Conservation (phyloP, 106 monocot genomes). For the Ottelia alismoides region DNA sequence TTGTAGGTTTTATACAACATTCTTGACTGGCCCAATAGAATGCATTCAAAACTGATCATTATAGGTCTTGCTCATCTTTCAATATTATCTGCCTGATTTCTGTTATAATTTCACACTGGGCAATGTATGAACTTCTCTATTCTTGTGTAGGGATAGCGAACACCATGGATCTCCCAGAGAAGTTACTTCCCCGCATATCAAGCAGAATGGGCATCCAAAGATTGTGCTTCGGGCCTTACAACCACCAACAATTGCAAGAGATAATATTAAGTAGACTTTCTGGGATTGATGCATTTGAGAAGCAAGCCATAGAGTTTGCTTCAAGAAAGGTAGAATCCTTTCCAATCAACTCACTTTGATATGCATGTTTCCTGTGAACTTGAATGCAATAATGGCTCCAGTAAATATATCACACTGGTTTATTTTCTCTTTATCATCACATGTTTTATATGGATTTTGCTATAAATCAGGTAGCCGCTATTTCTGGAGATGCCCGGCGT, state of each 20-base stretch:
- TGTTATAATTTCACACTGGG: too few species aligned
- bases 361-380: background rate
- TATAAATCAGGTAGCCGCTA: conserved; percentile 74
- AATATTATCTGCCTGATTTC: background rate
- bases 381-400: background rate
- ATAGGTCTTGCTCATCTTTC: conserved; percentile 41
- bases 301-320: conserved; percentile 86
- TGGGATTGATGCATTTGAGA: conserved; percentile 78
- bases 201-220: conserved; percentile 99
- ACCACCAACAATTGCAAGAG: conserved; percentile 76
- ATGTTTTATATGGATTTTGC: too few species aligned
- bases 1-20: conserved; percentile 87
- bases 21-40: conserved; percentile 95
- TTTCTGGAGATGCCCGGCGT: conserved; percentile 98
- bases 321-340: conserved; percentile 60
- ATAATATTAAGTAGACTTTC: conserved; percentile 70
- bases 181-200: conserved; percentile 84
- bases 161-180: conserved; percentile 98
- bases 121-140: background rate
- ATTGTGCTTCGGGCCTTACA: conserved; percentile 87
- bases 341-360: background rate
- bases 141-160: conserved; percentile 67
- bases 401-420: background rate
- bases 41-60: conserved; percentile 62
- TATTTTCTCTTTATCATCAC: too few species aligned